These are phyloP conservation scores for Malus hybrid DNA, from an alignment of 331 rosid genomes.

Conservation along the genomic window DNA sequence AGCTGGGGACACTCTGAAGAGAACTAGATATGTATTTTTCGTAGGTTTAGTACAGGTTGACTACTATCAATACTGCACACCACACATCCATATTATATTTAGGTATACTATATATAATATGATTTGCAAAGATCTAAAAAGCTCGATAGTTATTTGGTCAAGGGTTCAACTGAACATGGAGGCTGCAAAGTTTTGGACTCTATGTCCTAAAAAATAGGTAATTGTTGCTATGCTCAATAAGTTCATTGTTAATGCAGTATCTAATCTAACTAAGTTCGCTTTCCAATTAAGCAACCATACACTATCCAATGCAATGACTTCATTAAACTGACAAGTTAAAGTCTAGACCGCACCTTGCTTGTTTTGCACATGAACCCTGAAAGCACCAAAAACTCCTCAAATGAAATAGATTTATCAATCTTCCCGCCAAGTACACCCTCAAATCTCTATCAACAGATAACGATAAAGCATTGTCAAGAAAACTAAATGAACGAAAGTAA, in stretches of 20 bases:
- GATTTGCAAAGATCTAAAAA: background rate
- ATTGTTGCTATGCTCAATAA: background rate
- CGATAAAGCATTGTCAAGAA: conserved; percentile 19
- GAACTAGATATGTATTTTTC: background rate
- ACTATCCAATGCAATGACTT: background rate
- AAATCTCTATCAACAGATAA: conserved; percentile 66
- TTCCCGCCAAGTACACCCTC: conserved; percentile 87
- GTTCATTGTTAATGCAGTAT: background rate
- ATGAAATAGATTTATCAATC: conserved; percentile 83
- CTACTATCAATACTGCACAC: background rate
- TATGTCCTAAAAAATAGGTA: background rate
- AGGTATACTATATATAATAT: background rate
- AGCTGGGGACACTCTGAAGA: background rate
- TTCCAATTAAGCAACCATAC: background rate
- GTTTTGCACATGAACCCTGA: conserved; percentile 90
- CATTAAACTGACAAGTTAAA: background rate
- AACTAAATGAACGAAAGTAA: background rate
- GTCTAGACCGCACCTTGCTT: conserved; percentile 50
- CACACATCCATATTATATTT: background rate
- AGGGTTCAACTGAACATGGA: background rate
- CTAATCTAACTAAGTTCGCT: background rate
- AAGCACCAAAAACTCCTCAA: conserved; percentile 85
- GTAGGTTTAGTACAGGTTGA: background rate
- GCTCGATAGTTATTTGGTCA: background rate
- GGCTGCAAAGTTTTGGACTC: background rate